Evolutionary conservation across 306 rosid genomes (phyloP).

Genomic region (Parietaria judaica): DNA sequence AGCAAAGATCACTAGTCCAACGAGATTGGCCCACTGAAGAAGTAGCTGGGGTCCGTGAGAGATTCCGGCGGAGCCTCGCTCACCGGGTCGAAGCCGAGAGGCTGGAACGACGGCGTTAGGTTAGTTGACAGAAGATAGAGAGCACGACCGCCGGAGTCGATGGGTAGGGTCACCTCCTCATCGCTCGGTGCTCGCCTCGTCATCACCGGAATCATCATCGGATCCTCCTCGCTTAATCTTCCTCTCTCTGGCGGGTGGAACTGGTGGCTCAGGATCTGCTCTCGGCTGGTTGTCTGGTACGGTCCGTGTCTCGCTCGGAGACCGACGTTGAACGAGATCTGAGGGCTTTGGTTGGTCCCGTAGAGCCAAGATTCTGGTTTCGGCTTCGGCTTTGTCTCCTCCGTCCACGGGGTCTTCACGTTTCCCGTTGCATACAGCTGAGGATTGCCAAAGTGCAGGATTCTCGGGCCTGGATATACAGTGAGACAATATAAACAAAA

Average conservation of each 20-base stretch:
- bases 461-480: slow-evolving; percentile 54
- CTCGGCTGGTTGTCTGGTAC: background rate
- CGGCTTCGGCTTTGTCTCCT: slow-evolving; percentile 29
- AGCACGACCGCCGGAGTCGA: slow-evolving; percentile 76
- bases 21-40: slow-evolving; percentile 28
- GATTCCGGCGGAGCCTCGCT: slow-evolving; percentile 22
- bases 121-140: slow-evolving; percentile 99
- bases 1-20: slow-evolving; percentile 41
- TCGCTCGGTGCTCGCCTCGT: slow-evolving; percentile 27
- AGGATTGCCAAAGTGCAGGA: slow-evolving; percentile 65
- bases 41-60: background rate
- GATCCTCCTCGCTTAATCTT: slow-evolving; percentile 27
- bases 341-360: slow-evolving; percentile 26
- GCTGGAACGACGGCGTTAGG: slow-evolving; percentile 39
- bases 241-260: slow-evolving; percentile 30
- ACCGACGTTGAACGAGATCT: slow-evolving; percentile 16
- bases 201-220: slow-evolving; percentile 13
- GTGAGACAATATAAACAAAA: background rate
- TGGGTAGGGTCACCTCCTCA: slow-evolving; percentile 35
- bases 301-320: background rate
- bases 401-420: slow-evolving; percentile 48
- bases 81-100: slow-evolving; percentile 24
- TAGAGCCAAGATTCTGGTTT: slow-evolving; percentile 37
- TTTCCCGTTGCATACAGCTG: slow-evolving; percentile 37
- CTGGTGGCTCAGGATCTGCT: slow-evolving; percentile 15